These are phyloP conservation scores for Daldinia loculata DNA, from an alignment of 495 filamentous ascomycete genomes.

Conservation along the genomic window DNA sequence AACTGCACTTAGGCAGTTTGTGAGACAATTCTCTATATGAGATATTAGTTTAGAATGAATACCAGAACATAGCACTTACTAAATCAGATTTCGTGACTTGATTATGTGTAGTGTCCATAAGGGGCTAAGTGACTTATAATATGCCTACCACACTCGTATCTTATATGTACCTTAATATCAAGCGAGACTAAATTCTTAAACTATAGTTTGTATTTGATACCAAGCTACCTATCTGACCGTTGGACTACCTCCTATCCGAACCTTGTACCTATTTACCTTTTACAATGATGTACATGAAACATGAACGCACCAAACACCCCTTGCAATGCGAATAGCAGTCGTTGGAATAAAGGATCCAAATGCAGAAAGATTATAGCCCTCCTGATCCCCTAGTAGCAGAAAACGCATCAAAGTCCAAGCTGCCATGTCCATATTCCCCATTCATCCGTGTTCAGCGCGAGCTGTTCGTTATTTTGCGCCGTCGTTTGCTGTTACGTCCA, in stretches of 20 bases:
- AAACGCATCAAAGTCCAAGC: background rate
- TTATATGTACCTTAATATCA: background rate
- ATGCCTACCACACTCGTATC: background rate
- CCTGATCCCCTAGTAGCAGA: background rate
- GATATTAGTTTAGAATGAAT: too few species aligned
- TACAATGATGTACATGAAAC: conserved; percentile 20
- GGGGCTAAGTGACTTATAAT: background rate
- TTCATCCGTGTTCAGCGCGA: background rate
- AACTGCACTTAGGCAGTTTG: too few species aligned
- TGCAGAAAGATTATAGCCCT: conserved; percentile 21
- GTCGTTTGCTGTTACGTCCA: background rate
- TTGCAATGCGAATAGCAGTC: conserved; percentile 30
- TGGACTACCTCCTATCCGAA: conserved; percentile 7
- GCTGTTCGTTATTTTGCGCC: background rate
- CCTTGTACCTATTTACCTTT: conserved; percentile 13
- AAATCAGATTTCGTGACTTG: too few species aligned
- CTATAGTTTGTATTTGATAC: background rate
- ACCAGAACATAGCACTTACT: too few species aligned
- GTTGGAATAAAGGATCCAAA: conserved; percentile 13
- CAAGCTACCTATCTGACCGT: conserved; percentile 10
- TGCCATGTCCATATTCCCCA: background rate
- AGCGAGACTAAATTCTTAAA: background rate
- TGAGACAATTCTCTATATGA: too few species aligned
- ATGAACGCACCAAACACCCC: conserved; percentile 28
- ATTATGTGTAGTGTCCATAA: background rate